Base-by-base conservation (phyloP, 805 yeast genomes). In the Candida corydali region DNA sequence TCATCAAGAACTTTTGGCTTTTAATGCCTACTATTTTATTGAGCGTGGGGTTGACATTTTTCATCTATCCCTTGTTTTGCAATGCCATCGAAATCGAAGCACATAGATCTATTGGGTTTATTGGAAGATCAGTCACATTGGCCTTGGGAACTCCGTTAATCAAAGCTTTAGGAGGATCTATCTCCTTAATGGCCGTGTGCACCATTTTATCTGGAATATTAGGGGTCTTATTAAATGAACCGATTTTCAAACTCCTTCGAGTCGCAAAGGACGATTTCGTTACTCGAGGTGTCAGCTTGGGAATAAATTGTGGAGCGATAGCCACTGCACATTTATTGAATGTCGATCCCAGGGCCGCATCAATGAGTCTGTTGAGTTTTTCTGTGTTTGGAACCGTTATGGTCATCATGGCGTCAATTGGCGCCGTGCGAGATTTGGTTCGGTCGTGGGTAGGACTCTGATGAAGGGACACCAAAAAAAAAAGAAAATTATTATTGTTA, bases 101-200 rank as follows among this genome's bases (percentile, higher is more conserved):
- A 0, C 56, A 65, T 17, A 60, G 83, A 18, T 69, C 89, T 0
- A 66, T 85, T 23, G 93, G 91, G 1, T 84, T 82, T 52, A 81
- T 84, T 2, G 91, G 89, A 2, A 63, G 94, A 41, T 80, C 86
- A 8, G 86, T 82, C 12, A 85, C 95, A 0, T 67, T 84, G 47
- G 91, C 93, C 0, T 62, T 85, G 31, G 94, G 93, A 0, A 75
- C 85, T 0, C 95, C 94, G 1, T 67, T 84, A 43, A 77, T 82
- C 9, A 59, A 59, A n/a, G 70, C 86, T 0, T 59, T 85, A 24
- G 80, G 72, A 8, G 95, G 93, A 0, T 78, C 84, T 1, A 68
- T 76, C 2, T 76, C 85, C 4, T 65, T 85, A 32, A 83, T 82
- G 78, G 86, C 93, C 0, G 86, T 82, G 9, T 78, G 86, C 26